Evolutionary conservation across 2,329 filamentous ascomycete genomes (phyloP), one percentile per base, ranked within the genome.

Genomic region (Aspergillus aculeatinus): DNA sequence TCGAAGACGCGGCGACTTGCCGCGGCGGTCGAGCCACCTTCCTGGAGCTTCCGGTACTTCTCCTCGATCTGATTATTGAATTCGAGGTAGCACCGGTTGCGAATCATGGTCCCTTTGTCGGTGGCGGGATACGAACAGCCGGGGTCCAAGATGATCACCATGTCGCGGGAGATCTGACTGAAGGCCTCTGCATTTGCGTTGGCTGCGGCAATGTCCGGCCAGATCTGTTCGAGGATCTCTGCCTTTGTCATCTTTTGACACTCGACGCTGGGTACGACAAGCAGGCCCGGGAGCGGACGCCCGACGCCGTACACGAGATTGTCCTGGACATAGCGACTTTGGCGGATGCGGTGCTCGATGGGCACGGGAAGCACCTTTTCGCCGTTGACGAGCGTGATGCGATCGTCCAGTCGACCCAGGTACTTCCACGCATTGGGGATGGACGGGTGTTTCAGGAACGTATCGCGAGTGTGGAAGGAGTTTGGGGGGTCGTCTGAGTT

Each of bases 401-500:
- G 70, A 62, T 82, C 80, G 58, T 82, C 80, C 7, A 79, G 62
- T 31, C 80, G 72, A 14, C 73, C 75, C 12, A 60, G 3, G 75
- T 79, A 81, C 60, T 80, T 79, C 78, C 79, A 82, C 29, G 71
- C 72, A 47, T 79, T 72, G 1, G 73, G 70, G 7, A 79, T 73
- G 2, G 67, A 72, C 0, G 80, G 77, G 63, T 82, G 80, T 14
- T 69, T 73, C 16, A 71, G 73, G 64, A 83, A 83, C 11, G 81
- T 68, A 64, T 83, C 81, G 65, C 55, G 86, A 67, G 67, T 87
- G 85, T 69, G 84, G 82, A 87, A 86, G 85, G n/a, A 79, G 79
- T 60, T 80, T 78, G 72, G 87, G 81, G 14, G 75, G 76, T 48
- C 73, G 64, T 11, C 80, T 9, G 80, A 76, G 62, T 83, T 83